These are phyloP conservation scores for Dissophora ornata DNA, from an alignment of 192 early-diverging fungal genomes.

Conservation along the genomic window DNA sequence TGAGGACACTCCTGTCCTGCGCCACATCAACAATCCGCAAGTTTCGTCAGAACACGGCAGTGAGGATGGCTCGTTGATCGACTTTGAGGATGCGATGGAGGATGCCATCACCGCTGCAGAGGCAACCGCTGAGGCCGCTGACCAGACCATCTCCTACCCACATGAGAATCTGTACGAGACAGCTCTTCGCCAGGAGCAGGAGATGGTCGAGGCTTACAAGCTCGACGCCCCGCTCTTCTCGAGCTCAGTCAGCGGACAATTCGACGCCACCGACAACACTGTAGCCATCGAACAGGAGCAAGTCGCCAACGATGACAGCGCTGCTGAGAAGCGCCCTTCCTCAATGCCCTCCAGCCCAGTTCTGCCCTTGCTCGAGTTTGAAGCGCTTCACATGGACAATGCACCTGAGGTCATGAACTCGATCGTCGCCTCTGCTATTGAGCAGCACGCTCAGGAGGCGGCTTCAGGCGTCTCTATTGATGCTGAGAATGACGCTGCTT, in stretches of 20 bases:
- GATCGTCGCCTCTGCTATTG: conserved; percentile 52
- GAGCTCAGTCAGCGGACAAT: background rate
- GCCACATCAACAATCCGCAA: background rate
- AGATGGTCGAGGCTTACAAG: conserved; percentile 24
- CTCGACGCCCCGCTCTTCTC: conserved; percentile 21
- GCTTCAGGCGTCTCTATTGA: conserved; percentile 6
- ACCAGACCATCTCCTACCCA: conserved; percentile 16
- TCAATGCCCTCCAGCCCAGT: conserved; percentile 27
- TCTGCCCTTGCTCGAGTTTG: conserved; percentile 38
- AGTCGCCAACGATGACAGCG: background rate
- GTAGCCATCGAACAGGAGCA: background rate
- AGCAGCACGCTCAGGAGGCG: conserved; percentile 42
- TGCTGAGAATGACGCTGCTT: background rate
- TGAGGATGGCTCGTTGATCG: conserved; percentile 46
- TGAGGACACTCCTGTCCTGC: conserved; percentile 7
- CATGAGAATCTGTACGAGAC: conserved; percentile 13
- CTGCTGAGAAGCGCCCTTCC: background rate
- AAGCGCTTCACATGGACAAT: conserved; percentile 36
- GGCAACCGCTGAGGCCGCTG: too few relatives aligned
- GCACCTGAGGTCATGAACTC: conserved; percentile 45
- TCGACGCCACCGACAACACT: background rate
- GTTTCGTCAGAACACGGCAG: conserved; percentile 3
- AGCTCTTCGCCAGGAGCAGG: conserved; percentile 31
- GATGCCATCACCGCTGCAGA: too few relatives aligned
- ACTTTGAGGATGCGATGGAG: conserved; percentile 28